Evolutionary conservation across 1,284 basidiomycete genomes (phyloP).

Genomic region (Volvariella volvacea): DNA sequence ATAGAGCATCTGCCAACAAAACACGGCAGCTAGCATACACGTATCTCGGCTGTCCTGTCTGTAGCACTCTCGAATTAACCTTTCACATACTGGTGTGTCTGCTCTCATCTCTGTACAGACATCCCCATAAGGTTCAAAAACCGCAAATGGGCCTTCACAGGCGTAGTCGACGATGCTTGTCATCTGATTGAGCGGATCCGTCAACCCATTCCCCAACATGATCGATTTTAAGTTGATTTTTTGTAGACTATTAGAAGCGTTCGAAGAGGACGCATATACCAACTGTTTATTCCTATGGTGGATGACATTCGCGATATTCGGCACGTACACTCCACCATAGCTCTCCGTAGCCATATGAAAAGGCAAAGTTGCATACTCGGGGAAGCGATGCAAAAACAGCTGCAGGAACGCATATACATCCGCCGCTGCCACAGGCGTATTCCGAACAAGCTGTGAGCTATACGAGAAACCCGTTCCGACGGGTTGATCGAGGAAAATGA

Average conservation of each 20-base stretch:
- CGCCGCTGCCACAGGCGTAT: too few relatives aligned
- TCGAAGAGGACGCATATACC: slow-evolving; percentile 15
- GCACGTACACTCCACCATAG: slow-evolving; percentile 62
- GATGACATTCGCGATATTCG: slow-evolving; percentile 56
- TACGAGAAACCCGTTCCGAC: slow-evolving; percentile 67
- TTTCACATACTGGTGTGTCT: too few relatives aligned
- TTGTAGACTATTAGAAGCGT: slow-evolving; percentile 13
- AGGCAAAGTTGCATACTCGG: slow-evolving; percentile 15
- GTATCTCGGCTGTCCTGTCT: too few relatives aligned
- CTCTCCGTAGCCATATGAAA: slow-evolving; percentile 53
- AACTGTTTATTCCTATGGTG: slow-evolving; percentile 49
- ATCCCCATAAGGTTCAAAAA: slow-evolving; percentile 30
- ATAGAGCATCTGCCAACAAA: too few relatives aligned
- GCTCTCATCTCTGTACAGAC: too few relatives aligned
- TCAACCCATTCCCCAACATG: slow-evolving; percentile 62
- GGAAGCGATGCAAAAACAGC: too few relatives aligned
- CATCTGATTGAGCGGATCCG: slow-evolving; percentile 56
- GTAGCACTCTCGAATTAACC: too few relatives aligned
- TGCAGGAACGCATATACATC: too few relatives aligned
- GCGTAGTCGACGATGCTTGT: slow-evolving; percentile 58
- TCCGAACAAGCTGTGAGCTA: slow-evolving; percentile 13
- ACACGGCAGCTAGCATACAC: too few relatives aligned
- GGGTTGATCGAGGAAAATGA: slow-evolving; percentile 69
- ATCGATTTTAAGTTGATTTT: slow-evolving; percentile 57
- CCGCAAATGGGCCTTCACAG: slow-evolving; percentile 50